phyloP scores from a whole-genome alignment of 1,284 basidiomycete species.

The Puccinia triticina region DNA sequence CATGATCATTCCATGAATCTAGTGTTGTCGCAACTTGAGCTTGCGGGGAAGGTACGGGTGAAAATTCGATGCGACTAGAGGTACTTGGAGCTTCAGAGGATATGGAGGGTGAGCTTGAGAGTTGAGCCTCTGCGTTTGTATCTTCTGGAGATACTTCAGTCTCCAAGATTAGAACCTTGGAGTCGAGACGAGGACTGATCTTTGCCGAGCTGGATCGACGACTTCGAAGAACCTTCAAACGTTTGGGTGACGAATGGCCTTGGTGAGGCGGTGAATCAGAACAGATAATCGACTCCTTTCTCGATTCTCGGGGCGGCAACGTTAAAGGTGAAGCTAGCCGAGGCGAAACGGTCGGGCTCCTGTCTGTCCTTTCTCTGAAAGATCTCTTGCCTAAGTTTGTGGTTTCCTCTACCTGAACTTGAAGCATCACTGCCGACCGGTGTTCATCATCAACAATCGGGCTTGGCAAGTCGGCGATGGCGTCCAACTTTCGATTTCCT shows the following conservation, averaged over 20 bases:
- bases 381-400: neutral
- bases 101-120: neutral
- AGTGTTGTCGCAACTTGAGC: neutral
- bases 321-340: neutral
- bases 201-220: neutral
- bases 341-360: neutral
- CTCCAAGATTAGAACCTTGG: neutral
- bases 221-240: neutral
- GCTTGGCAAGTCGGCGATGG: neutral
- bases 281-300: neutral
- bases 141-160: neutral
- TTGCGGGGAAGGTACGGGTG: slow-evolving; percentile 17
- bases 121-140: neutral
- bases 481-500: neutral
- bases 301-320: neutral
- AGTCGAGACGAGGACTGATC: neutral
- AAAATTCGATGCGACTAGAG: slow-evolving; percentile 1
- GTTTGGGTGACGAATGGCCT: neutral
- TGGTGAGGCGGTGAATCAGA: neutral
- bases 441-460: slow-evolving; percentile 10
- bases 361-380: slow-evolving; percentile 18
- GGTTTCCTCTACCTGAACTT: neutral
- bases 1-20: neutral
- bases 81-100: slow-evolving; percentile 29
- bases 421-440: neutral